Evolutionary conservation across 306 rosid genomes (phyloP), one percentile per base, ranked within the genome.

Genomic region (Cicer chorassanicum): DNA sequence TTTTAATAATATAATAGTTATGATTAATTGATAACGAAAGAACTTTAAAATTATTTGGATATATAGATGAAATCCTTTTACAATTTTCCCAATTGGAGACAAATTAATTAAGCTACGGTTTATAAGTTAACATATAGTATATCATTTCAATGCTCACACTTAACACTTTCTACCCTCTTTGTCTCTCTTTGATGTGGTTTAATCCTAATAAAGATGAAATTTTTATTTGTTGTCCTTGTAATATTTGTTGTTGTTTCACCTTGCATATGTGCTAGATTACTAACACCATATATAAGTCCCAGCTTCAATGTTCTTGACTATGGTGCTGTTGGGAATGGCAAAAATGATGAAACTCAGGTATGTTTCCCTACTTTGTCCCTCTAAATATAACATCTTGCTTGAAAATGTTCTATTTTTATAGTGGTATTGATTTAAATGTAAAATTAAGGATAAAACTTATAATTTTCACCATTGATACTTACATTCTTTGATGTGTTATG

Each of bases 291-390:
- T 65, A 10, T 8, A 12, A 7, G 41, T 19, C 56, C 55, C 1
- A 49, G 10, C 48, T 69, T 49, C 61, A 49, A 69, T 69, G 74
- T 69, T 50, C 46, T 69, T 69, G 60, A 49, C 74, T 69, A 69
- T 50, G 61, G 61, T 69, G 74, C 61, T n/a, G 39, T 21, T 7
- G 74, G 74, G 36, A 50, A 49, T 50, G 74, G 61, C 46, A 39
- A 50, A 49, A 34, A 49, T 49, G 74, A 69, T 4, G 74, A 69
- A 29, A n/a, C 74, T 49, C 43, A 40, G 43, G 74, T 69, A 69
- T 49, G 34, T 51, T 59, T 11, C 13, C 2, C 36, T 4, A 1
- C n/a, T 1, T 50, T 13, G 8, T n/a, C 55, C 12, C 49, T 44
- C 5, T 4, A 29, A 29, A 29, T 29, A 29, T 29, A 29, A 29